Base-by-base conservation (phyloP, 306 rosid species). In the Erythrophleum fordii region DNA sequence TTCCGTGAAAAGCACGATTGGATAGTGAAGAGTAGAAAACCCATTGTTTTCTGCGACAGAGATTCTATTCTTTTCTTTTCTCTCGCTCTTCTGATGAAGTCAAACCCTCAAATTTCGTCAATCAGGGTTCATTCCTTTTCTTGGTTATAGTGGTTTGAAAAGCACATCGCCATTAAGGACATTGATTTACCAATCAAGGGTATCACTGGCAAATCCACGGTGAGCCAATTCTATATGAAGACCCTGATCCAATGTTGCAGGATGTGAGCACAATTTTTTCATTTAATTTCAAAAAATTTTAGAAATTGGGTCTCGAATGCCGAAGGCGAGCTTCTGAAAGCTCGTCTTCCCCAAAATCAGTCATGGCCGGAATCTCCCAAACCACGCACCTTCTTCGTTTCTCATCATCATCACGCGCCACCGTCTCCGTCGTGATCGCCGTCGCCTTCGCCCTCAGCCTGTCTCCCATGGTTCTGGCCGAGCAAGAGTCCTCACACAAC, bases 301-400 rank as follows among this genome's bases (percentile, higher is more conserved):
- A 28, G 5, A 75, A 17, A 11, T 58, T 46, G 77, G 25, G 23
- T 16, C 14, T 31, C 83, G 14, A 6, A 29, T 79, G 11, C 70
- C 0, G 0, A 22, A 49, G 66, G 60, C 85, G 87, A 81, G 83
- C 87, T 56, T 7, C 11, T 41, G 79, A 39, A 45, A 46, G 89
- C 90, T 86, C 88, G 94, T 90, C 68, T 55, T 29, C 34, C 64
- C 14, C 18, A 12, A 11, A 5, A 17, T 22, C 39, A 8, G 41
- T 8, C 80, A 93, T 91, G 90, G 1, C 73, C 46, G 77, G 67
- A n/a, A 80, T 71, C 81, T 18, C 89, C 9, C 78, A 56, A 62
- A 35, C 80, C 46, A 44, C 85, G 39, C 45, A 77, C 25, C 44
- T 77, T 65, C 75, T 53, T 74, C 18, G 68, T 41, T 48, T 66